Conservation (phyloP, 2,329 filamentous ascomycete species). For the Hymenoscyphus fructigenus region DNA sequence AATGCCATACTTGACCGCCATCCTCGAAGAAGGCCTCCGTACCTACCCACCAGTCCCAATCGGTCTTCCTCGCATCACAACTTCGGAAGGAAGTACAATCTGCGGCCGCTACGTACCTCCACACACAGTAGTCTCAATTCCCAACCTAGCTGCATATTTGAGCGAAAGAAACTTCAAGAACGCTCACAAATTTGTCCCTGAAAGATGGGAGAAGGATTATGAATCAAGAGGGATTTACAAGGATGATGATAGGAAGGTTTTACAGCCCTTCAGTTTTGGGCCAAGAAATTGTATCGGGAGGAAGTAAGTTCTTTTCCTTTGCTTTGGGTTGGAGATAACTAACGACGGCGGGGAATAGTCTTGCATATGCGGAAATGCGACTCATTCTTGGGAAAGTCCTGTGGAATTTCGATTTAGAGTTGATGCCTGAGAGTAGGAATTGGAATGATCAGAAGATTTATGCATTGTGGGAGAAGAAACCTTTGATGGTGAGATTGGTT, state of each 20-base stretch:
- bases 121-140: background rate
- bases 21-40: constrained; percentile 1
- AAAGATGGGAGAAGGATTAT: constrained; percentile 36
- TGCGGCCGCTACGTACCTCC: background rate
- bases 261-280: constrained; percentile 14
- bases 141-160: background rate
- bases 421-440: constrained; percentile 9
- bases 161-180: constrained; percentile 14
- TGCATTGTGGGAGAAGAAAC: constrained; percentile 15
- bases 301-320: background rate
- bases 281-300: constrained; percentile 15
- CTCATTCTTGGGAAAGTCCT: constrained; percentile 18
- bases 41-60: background rate
- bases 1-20: background rate
- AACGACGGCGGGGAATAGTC: background rate
- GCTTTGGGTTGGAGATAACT: background rate
- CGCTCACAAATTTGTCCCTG: constrained; percentile 13
- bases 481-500: constrained; percentile 8
- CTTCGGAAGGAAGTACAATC: background rate
- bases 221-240: background rate
- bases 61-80: background rate
- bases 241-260: constrained; percentile 7
- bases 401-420: constrained; percentile 16
- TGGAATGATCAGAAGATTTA: constrained; percentile 17
- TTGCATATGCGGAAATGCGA: constrained; percentile 19